Evolutionary conservation across 495 filamentous ascomycete species (phyloP).

Genomic region (Pyronema domesticum): DNA sequence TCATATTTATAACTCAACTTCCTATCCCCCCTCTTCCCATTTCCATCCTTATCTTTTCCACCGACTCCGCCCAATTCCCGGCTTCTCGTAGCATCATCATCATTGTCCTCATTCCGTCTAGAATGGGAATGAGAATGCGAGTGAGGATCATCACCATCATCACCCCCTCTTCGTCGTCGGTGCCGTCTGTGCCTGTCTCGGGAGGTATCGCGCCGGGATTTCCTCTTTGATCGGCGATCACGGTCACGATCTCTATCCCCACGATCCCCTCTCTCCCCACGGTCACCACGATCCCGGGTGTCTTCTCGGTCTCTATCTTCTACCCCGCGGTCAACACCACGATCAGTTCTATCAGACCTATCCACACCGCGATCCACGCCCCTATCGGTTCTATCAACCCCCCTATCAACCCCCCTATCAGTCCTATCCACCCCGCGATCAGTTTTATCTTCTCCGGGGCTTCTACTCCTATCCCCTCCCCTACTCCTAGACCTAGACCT

Average conservation of each 20-base stretch:
- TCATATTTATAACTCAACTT: conserved; percentile 24
- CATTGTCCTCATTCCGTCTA: neutral
- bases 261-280: neutral
- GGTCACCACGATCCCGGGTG: conserved; percentile 1
- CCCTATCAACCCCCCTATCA: neutral
- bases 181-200: neutral
- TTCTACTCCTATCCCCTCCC: too few species aligned
- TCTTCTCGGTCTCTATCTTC: neutral
- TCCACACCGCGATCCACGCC: neutral
- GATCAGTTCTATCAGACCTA: neutral
- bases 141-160: neutral
- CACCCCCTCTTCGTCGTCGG: neutral
- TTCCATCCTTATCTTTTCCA: conserved; percentile 11
- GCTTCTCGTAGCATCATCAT: neutral
- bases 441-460: too few species aligned
- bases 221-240: neutral
- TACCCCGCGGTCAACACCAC: neutral
- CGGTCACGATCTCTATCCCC: neutral
- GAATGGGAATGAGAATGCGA: too few species aligned
- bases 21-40: conserved; percentile 17
- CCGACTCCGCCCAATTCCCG: neutral
- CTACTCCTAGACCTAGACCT: too few species aligned
- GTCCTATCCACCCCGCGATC: too few species aligned
- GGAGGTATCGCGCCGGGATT: neutral
- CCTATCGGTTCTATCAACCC: neutral